Percentiles rank a stretch among this genome's conserved stretches.
These are phyloP conservation scores for Mycena kentingensis DNA, from an alignment of 768 basidiomycete genomes.

Conservation along the genomic window DNA sequence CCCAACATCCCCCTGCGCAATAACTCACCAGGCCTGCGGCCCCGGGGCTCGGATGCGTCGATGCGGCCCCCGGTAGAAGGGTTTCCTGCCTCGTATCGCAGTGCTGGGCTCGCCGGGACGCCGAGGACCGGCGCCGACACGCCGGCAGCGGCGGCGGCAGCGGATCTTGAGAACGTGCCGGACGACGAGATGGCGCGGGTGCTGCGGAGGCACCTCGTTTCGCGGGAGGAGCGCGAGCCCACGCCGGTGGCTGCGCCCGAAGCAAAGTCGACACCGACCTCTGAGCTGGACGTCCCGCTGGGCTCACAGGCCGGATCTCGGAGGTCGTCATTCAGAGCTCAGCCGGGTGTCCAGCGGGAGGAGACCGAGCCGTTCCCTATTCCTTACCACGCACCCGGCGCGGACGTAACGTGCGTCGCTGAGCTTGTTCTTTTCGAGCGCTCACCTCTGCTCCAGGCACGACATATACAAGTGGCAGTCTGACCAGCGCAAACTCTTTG, in stretches of 20 bases:
- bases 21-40: conserved; percentile 23
- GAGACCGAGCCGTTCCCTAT: conserved; percentile 81
- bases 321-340: conserved; percentile 27
- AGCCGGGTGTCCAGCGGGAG: conserved; percentile 37
- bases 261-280: conserved; percentile 31
- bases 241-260: too few relatives aligned
- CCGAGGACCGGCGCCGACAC: conserved; percentile 31
- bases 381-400: conserved; percentile 83
- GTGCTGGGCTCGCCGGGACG: conserved; percentile 36
- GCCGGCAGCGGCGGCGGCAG: conserved; percentile 31
- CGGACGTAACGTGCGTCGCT: conserved; percentile 84
- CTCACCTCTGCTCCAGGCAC: conserved; percentile 51
- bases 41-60: conserved; percentile 18
- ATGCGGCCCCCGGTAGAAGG: conserved; percentile 17
- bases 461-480: conserved; percentile 95
- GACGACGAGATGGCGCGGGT: conserved; percentile 86
- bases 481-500: conserved; percentile 62
- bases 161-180: conserved; percentile 61
- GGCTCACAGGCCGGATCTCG: conserved; percentile 29
- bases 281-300: conserved; percentile 33
- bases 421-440: conserved; percentile 16
- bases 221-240: conserved; percentile 64
- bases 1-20: conserved; percentile 57
- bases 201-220: conserved; percentile 77
- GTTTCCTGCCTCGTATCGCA: conserved; percentile 32